Evolutionary conservation across 352 stramenopile species (phyloP).

Genomic region (Phytophthora hibernalis): DNA sequence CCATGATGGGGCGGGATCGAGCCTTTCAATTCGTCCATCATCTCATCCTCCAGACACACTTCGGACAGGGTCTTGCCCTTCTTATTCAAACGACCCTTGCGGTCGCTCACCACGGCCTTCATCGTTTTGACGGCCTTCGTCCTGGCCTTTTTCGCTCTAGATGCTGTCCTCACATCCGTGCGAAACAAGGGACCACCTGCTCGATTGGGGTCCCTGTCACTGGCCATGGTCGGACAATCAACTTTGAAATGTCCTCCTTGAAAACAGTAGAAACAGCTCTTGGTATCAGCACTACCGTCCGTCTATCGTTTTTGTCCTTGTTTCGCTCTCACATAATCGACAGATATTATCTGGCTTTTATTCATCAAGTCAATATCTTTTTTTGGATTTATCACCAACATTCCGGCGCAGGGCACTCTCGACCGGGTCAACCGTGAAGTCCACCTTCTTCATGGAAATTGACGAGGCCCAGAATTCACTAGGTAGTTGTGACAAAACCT

Average conservation of each 20-base stretch:
- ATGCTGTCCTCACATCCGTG: conserved; percentile 13
- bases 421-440: no score
- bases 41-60: not conserved
- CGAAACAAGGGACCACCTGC: conserved; percentile 7
- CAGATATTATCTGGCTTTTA: not conserved
- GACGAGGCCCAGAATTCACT: no score
- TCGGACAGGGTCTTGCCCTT: conserved; percentile 8
- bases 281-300: not conserved
- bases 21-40: conserved; percentile 7
- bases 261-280: conserved; percentile 15
- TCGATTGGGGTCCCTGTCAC: conserved; percentile 6
- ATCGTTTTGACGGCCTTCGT: conserved; percentile 17
- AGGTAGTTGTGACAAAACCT: no score
- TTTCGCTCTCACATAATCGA: conserved; percentile 6
- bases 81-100: conserved; percentile 2
- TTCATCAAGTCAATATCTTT: conserved; percentile 11
- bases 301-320: conserved; percentile 7
- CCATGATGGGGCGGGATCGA: not conserved
- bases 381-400: conserved; percentile 20
- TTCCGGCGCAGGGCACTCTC: not conserved
- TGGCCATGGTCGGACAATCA: not conserved
- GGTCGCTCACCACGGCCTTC: conserved; percentile 2
- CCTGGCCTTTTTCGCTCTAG: conserved; percentile 9
- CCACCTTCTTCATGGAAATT: no score
- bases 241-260: conserved; percentile 10